Base-by-base conservation (phyloP, 257 asterid genomes). In the Solanum sejunctum region DNA sequence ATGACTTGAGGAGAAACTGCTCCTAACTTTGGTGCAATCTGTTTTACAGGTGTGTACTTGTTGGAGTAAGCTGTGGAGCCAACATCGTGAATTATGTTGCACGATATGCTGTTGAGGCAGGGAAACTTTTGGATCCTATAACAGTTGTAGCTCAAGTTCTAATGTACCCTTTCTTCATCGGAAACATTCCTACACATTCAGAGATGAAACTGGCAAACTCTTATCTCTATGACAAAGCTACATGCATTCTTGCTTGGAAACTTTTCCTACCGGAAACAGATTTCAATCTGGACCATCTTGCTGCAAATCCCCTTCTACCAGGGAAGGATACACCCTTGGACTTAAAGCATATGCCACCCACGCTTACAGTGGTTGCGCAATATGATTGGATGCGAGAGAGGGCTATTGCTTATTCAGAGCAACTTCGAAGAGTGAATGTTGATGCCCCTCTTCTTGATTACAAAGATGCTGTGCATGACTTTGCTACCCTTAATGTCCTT, bases 361-460 rank as follows among this genome's bases (percentile, higher is more conserved):
- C 98, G 21, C 93, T 95, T 10, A 93, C 98, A 18, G 88, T 95
- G 28, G 92, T 89, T 7, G 98, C 98, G 1, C 98, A 95, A 77
- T 95, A 93, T 72, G 98, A 95, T 58, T 93, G 94, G 98, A 95
- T 93, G 98, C 88, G 97, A 12, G 97, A 93, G 84, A 86, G 97
- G 7, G 98, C 98, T 72, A 90, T 95, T 87, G 91, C 94, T 7
- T 93, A 95, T 88, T 93, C 97, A 5, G 92, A 93, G 88, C 94
- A 95, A 85, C 97, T 95, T 69, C 91, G 98, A 8, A 93, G 92
- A 90, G 93, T 89, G n/a, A 93, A 93, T 41, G 92, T 95, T 23
- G 97, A 93, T 36, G 93, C 98, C 9, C 98, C 98, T 0, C 84
- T 93, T 83, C 96, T 95, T 15, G 98, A 95, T 69, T 93, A 93